Base-by-base conservation (phyloP, 768 basidiomycete genomes). In the Tulasnella sp. region DNA sequence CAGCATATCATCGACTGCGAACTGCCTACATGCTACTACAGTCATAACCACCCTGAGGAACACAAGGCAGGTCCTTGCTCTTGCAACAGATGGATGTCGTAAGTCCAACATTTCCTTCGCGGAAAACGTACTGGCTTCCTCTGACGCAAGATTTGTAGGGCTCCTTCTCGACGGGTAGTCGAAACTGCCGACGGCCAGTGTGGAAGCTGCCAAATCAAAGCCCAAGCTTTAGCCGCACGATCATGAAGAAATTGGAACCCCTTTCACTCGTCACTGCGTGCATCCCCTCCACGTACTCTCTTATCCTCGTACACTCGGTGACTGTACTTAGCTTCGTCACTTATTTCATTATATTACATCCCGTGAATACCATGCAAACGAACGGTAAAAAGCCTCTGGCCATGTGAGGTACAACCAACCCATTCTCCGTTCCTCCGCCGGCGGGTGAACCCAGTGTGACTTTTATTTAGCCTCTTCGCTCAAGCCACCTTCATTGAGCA, bases 1-100 rank as follows among this genome's bases (percentile, higher is more conserved):
- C 82, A 87, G 69, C 62, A 69, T 62, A n/a, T 80, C 77, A 67
- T 84, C 80, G 90, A 91, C 80, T 91, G 90, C 77, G 72, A 62
- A n/a, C 76, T 77, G 40, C 39, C 64, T 9, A 37, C 71, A 36
- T 91, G 90, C 78, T 77, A 73, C 70, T 73, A 83, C 76, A 89
- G 88, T 78, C 67, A 74, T 32, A 76, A 78, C 0, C 90, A 91
- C 76, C 85, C 86, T 17, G 17, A 77, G 11, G 68, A 78, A 52
- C 90, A 88, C 77, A 52, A 52, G 47, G 5, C 5, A 4, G 22
- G 22, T 26, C 47, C n/a, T 16, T 77, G 80, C 19, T 73, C 76
- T 8, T 75, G 76, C 26, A 63, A 74, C 37, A 67, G 35, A 37
- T 39, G 69, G 62, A 69, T 40, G 67, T 78, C 72, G 76, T 75